Evolutionary conservation across 1,139 yeast species (phyloP), one percentile per base, ranked within the genome.

Genomic region (Taphrina wiesneri): DNA sequence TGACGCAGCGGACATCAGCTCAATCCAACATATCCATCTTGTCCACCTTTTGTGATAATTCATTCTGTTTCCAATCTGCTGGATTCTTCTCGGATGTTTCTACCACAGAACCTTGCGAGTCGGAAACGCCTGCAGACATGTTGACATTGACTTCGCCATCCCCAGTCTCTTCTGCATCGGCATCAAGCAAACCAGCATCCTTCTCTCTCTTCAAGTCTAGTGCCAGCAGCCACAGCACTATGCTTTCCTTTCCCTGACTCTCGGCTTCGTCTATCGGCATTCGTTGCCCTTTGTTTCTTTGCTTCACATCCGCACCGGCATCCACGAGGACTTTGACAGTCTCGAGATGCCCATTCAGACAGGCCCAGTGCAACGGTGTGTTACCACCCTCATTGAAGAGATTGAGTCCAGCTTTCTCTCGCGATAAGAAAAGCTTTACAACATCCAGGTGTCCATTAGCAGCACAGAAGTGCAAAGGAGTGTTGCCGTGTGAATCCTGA

Each of bases 361-460:
- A 83, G 0, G 98, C 97, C 99, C 99, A 93, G 75, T 93, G 98
- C 70, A 93, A 80, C 0, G 98, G 87, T 0, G 99, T 91, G 75
- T 93, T 93, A 3, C 98, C 98, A 34, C 87, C 85, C 56, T 84
- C 88, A 75, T 93, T 93, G 67, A 79, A 81, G 26, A 80, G 25
- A 60, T 47, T 56, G 25, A 61, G 7, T 5, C 39, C 64, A 26
- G 4, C n/a, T 21, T n/a, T 21, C 43, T 34, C 17, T 3, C 17
- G 5, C 21, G 49, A n/a, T 21, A 49, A 15, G 26, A 51, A 25
- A 21, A 19, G 39, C 36, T 41, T 41, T 39, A 30, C 64, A 11
- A 60, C 47, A 21, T 41, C 71, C 4, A 63, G 15, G 74, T 92
- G 96, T 0, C 97, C 98, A 76, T 93, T 93, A 39, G 95, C 99